Percentiles rank a stretch among this genome's conserved stretches.
Evolutionary conservation across 768 basidiomycete species (phyloP).

Genomic region (Lentinula guzmanii): DNA sequence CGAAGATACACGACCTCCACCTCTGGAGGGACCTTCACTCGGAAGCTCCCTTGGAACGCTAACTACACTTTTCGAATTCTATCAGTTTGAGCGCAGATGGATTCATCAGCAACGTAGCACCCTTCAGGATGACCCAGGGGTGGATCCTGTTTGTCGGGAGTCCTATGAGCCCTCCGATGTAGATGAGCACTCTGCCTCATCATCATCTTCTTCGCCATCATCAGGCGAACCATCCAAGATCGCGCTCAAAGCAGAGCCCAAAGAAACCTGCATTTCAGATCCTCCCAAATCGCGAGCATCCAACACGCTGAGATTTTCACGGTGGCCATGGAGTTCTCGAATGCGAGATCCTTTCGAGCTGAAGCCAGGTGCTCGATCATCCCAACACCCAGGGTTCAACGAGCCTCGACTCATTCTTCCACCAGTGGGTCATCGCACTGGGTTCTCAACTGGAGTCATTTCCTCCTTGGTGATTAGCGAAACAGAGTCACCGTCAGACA

Average conservation of each 20-base stretch:
- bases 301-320: background rate
- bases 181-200: background rate
- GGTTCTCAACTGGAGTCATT: background rate
- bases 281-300: background rate
- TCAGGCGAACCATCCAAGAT: background rate
- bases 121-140: slow-evolving; percentile 43
- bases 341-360: background rate
- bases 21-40: slow-evolving; percentile 26
- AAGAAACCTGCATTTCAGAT: background rate
- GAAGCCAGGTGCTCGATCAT: background rate
- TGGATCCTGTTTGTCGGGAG: slow-evolving; percentile 8
- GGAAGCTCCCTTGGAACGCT: slow-evolving; percentile 51
- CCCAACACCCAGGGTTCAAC: slow-evolving; percentile 8
- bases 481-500: slow-evolving; percentile 15
- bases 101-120: slow-evolving; percentile 58
- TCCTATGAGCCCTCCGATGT: background rate
- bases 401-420: slow-evolving; percentile 16
- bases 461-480: slow-evolving; percentile 22
- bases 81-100: slow-evolving; percentile 69
- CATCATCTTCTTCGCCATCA: background rate
- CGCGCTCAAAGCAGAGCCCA: background rate
- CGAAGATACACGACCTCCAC: slow-evolving; percentile 11
- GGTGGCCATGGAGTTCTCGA: background rate
- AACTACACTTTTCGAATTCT: slow-evolving; percentile 59
- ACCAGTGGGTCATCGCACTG: background rate